Conservation (phyloP, 176 grass and related monocot species). For the Raddia guianensis region DNA sequence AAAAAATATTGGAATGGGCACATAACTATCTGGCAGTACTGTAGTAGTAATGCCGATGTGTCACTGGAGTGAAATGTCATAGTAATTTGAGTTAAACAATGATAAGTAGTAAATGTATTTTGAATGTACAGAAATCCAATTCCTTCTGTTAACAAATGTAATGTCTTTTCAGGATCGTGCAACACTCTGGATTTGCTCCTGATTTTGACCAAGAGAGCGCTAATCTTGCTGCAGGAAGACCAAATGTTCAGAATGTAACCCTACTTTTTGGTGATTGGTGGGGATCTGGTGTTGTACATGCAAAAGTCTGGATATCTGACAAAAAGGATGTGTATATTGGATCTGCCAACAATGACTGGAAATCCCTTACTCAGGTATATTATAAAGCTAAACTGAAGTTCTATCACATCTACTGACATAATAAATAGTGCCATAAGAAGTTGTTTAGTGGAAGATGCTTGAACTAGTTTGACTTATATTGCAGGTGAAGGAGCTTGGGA, state of each 20-base stretch:
- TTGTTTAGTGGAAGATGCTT: background rate
- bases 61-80: background rate
- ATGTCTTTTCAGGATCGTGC: slow-evolving; percentile 70
- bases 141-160: background rate
- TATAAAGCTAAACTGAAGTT: background rate
- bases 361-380: slow-evolving; percentile 91
- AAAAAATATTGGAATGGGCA: background rate
- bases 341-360: slow-evolving; percentile 98
- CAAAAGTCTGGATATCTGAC: slow-evolving; percentile 98
- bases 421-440: background rate
- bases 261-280: slow-evolving; percentile 82
- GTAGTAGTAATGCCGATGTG: background rate
- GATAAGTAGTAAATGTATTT: background rate
- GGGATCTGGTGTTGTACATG: slow-evolving; percentile 85
- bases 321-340: slow-evolving; percentile 83
- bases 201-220: slow-evolving; percentile 83
- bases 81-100: background rate
- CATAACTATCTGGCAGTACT: background rate
- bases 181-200: slow-evolving; percentile 83
- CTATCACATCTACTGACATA: background rate
- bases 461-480: slow-evolving; percentile 28
- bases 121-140: background rate
- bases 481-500: slow-evolving; percentile 88
- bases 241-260: slow-evolving; percentile 89
- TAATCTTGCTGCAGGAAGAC: slow-evolving; percentile 72